Evolutionary conservation across 805 yeast genomes (phyloP).

Genomic region (Pichia heedii): DNA sequence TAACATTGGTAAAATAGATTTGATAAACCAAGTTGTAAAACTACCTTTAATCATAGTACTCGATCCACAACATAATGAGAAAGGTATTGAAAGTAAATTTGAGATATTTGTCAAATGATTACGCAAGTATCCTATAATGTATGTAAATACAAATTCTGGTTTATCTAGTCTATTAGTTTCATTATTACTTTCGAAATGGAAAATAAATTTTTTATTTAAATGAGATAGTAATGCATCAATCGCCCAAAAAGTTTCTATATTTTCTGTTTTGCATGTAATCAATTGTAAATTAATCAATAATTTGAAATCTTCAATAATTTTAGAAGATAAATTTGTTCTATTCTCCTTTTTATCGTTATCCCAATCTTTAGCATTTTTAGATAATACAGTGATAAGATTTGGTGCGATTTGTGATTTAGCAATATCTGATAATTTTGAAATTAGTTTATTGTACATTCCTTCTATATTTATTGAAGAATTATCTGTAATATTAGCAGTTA

Average conservation of each 20-base stretch:
- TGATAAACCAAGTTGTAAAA: slow-evolving; percentile 32
- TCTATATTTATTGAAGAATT: neutral
- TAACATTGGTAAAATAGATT: slow-evolving; percentile 39
- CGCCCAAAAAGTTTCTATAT: slow-evolving; percentile 37
- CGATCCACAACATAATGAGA: slow-evolving; percentile 6
- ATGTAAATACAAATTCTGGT: slow-evolving; percentile 64
- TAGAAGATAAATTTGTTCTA: neutral
- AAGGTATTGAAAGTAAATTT: slow-evolving; percentile 20
- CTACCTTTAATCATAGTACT: slow-evolving; percentile 8
- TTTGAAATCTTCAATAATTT: neutral
- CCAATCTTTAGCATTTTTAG: neutral
- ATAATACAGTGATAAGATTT: neutral
- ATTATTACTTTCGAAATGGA: slow-evolving; percentile 46
- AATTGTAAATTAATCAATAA: neutral
- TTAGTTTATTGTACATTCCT: neutral
- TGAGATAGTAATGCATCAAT: slow-evolving; percentile 38
- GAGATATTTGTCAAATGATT: slow-evolving; percentile 18
- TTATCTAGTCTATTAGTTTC: slow-evolving; percentile 58
- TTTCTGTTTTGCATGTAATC: neutral
- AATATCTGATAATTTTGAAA: neutral
- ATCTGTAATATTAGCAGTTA: neutral
- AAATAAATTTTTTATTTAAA: slow-evolving; percentile 42
- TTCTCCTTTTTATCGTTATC: neutral
- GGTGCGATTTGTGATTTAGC: neutral
- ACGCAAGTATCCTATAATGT: slow-evolving; percentile 34